phyloP scores from a whole-genome alignment of 768 basidiomycete genomes.

The Podaxis sp. region DNA sequence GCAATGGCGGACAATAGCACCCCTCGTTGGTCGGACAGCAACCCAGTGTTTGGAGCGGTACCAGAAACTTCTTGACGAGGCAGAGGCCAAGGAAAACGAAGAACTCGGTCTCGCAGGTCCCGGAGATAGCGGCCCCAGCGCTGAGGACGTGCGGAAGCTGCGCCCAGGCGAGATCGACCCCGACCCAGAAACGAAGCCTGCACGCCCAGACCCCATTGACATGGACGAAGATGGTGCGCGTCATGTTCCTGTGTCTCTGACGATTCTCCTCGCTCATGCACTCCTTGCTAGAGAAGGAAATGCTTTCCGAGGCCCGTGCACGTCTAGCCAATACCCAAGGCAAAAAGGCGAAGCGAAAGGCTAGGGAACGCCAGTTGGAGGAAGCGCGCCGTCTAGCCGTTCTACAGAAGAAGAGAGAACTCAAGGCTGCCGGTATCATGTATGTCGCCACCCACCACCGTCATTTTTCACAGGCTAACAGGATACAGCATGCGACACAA shows the following conservation, averaged over 20 bases:
- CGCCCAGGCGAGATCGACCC: slow-evolving; percentile 98
- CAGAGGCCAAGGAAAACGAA: slow-evolving; percentile 94
- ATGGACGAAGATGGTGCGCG: slow-evolving; percentile 97
- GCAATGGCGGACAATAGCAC: slow-evolving; percentile 99
- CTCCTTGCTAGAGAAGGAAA: slow-evolving; percentile 82
- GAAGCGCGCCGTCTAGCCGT: slow-evolving; percentile 94
- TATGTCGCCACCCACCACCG: slow-evolving; percentile 34
- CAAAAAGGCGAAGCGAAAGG: slow-evolving; percentile 99
- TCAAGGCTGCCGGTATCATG: slow-evolving; percentile 99
- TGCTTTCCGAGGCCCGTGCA: slow-evolving; percentile 98
- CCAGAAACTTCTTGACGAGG: slow-evolving; percentile 96
- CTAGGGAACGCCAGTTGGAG: slow-evolving; percentile 94
- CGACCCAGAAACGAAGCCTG: slow-evolving; percentile 97
- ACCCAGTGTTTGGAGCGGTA: slow-evolving; percentile 98
- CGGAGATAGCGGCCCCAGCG: slow-evolving; percentile 78
- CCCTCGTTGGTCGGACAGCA: slow-evolving; percentile 96
- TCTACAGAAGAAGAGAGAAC: slow-evolving; percentile 94
- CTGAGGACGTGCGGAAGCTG: slow-evolving; percentile 88
- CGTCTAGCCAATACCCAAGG: slow-evolving; percentile 98
- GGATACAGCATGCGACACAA: slow-evolving; percentile 80
- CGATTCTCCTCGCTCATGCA: slow-evolving; percentile 11
- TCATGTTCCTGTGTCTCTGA: not conserved
- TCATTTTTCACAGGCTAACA: not conserved
- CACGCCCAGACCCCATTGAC: slow-evolving; percentile 97
- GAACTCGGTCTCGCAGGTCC: slow-evolving; percentile 91